Base-by-base conservation (phyloP, 2,329 filamentous ascomycete species). In the Spiromastix sp. region DNA sequence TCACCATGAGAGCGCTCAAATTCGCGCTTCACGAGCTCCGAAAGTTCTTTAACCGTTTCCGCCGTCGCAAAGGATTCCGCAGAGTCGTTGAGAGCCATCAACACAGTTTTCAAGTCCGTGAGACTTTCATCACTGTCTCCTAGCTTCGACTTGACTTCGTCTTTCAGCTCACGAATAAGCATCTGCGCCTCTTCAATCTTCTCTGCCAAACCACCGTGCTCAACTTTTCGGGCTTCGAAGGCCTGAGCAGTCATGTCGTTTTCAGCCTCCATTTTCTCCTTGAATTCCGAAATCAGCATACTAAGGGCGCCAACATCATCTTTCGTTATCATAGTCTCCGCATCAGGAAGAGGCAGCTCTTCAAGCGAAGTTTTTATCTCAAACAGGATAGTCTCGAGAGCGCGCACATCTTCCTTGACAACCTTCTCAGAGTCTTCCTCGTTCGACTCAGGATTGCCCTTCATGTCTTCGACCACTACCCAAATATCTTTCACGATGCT, bases 1-100 rank as follows among this genome's bases (percentile, higher is more conserved):
- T 82, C 77, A 11, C 79, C 77, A 47, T 85, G 81, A 8, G 84
- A 80, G 43, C 87, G 82, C 49, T 95, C 86, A 41, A 96, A 94
- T 53, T 95, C 87, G 1, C 74, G 66, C 56, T 82, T 86, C 59
- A 96, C 77, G 2, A 77, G 74, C 36, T 84, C 79, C 26, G 78
- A 74, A 55, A 87, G 71, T 37, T 81, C 79, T 48, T 79, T 79
- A 35, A 87, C 63, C 42, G 78, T 79, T n/a, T 73, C 68, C 11
- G 61, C 60, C 0, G 64, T 67, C 20, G 57, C 60, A 39, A 65
- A 65, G 25, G 52, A 57, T 37, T 62, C 59, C 11, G 66, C 57
- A 10, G 60, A 61, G 22, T 83, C 80, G 39, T 84, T 74, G 2
- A 95, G 64, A 4, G 74, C 72, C 48, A 87, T 82, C 36, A 79